Evolutionary conservation across 2,329 filamentous ascomycete species (phyloP).

Genomic region (Colletotrichum sp.): DNA sequence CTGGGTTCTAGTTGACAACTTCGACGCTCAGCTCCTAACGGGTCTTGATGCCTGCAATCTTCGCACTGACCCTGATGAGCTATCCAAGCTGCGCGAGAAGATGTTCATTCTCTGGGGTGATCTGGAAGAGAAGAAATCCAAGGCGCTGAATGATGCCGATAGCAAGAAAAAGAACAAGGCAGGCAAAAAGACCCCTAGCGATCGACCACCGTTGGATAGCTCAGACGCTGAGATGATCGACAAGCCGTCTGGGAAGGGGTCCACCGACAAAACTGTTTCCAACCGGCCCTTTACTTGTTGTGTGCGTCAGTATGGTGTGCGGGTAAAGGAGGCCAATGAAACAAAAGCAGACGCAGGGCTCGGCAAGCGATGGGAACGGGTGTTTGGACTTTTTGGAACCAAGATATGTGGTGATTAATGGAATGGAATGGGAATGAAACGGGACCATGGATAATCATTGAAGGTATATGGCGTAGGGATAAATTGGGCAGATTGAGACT

Average conservation of each 20-base stretch:
- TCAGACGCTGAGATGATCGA: constrained; percentile 34
- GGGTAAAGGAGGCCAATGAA: constrained; percentile 41
- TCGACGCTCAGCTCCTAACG: constrained; percentile 52
- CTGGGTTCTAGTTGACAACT: constrained; percentile 72
- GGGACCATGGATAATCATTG: neutral
- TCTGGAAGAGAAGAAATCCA: constrained; percentile 71
- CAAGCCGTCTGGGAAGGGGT: neutral
- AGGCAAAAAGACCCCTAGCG: constrained; percentile 6
- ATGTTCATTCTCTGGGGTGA: constrained; percentile 87
- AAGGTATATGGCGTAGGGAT: neutral
- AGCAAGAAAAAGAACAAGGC: constrained; percentile 22
- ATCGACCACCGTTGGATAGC: constrained; percentile 41
- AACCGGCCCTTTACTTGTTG: constrained; percentile 73
- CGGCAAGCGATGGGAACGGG: constrained; percentile 61
- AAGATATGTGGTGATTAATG: constrained; percentile 44
- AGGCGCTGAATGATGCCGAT: constrained; percentile 31
- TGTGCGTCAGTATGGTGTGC: constrained; percentile 72
- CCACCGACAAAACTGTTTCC: constrained; percentile 31
- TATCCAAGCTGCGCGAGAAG: constrained; percentile 66
- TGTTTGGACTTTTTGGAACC: constrained; percentile 70
- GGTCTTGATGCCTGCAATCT: constrained; percentile 59
- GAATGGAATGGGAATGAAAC: neutral
- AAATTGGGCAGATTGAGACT: neutral
- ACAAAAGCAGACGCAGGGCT: constrained; percentile 48
- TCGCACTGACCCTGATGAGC: constrained; percentile 47